Evolutionary conservation across 2,329 filamentous ascomycete species (phyloP), one percentile per base, ranked within the genome.

Genomic region (Aspergillus costaricaensis): DNA sequence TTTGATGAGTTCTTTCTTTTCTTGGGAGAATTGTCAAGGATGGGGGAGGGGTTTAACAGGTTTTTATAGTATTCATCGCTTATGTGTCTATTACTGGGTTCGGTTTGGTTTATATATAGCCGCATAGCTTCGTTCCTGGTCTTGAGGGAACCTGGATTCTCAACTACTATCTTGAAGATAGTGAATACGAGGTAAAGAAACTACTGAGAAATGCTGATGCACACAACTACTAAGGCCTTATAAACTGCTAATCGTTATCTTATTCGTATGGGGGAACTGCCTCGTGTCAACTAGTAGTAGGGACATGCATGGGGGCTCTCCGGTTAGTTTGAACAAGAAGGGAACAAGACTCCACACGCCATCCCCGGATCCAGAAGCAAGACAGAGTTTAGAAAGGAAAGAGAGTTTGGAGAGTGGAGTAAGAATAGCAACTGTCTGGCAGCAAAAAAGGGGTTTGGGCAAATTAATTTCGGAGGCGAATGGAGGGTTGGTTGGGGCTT

Each of bases 281-380:
- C 67, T 69, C 65, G 64, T 36, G 32, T 68, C 64, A 66, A 67
- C 59, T 62, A 65, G 60, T 39, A 56, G 60, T 39, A 56, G 61
- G 59, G 41, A 23, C 19, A 65, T 62, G 67, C 68, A 36, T 36
- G 32, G 64, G 64, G 25, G 25, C 25, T 27, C 63, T 66, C 58
- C 67, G 60, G 65, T 63, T 67, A 57, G 64, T 12, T 15, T 62
- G 64, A 68, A 65, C 62, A 69, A 60, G 61, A 61, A 66, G 10
- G 10, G 53, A 68, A 65, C 58, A 65, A 53, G 65, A 70, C 68
- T 68, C 67, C 68, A 70, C 68, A 64, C 68, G 66, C 67, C 67
- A 58, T 62, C 53, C 64, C 58, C 62, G 59, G 43, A 57, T 66
- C 65, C 68, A 57, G 56, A 62, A 65, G 47, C 64, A 67, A 67